Percentiles rank a stretch among this genome's conserved stretches.
Conservation (phyloP, 2,329 filamentous ascomycete species). For the Aspergillus viridinutans region DNA sequence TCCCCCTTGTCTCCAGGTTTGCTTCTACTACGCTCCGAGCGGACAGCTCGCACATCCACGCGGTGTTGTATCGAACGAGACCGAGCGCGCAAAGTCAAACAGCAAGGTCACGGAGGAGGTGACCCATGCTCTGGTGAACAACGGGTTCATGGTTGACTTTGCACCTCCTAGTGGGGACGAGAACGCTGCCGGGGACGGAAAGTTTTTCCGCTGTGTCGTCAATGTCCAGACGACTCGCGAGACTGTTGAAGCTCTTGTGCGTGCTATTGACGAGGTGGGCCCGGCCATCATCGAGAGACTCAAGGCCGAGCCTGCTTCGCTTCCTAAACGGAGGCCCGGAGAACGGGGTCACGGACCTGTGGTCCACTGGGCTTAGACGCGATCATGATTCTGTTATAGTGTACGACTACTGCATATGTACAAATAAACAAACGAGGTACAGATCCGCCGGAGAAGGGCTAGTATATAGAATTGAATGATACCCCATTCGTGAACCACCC, state of each 20-base stretch:
- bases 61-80: conserved; percentile 30
- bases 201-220: conserved; percentile 66
- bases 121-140: conserved; percentile 49
- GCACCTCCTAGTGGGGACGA: conserved; percentile 50
- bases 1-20: conserved; percentile 86
- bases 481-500: background rate
- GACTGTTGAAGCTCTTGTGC: conserved; percentile 60
- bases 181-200: conserved; percentile 52
- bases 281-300: conserved; percentile 29
- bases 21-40: conserved; percentile 76
- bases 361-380: conserved; percentile 19
- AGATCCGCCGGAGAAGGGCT: background rate
- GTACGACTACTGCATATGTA: conserved; percentile 1
- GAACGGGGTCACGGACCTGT: conserved; percentile 35
- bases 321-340: conserved; percentile 22
- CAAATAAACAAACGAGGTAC: background rate
- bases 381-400: background rate
- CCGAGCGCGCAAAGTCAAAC: conserved; percentile 45
- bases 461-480: background rate
- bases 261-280: conserved; percentile 52
- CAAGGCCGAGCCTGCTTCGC: conserved; percentile 15
- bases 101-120: conserved; percentile 54
- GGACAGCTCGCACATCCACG: conserved; percentile 45
- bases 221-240: conserved; percentile 57
- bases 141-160: conserved; percentile 68